Percentiles rank a stretch among this genome's conserved stretches.
phyloP scores from a whole-genome alignment of 1,139 yeast species.

The Yamadazyma songkhlaensis region DNA sequence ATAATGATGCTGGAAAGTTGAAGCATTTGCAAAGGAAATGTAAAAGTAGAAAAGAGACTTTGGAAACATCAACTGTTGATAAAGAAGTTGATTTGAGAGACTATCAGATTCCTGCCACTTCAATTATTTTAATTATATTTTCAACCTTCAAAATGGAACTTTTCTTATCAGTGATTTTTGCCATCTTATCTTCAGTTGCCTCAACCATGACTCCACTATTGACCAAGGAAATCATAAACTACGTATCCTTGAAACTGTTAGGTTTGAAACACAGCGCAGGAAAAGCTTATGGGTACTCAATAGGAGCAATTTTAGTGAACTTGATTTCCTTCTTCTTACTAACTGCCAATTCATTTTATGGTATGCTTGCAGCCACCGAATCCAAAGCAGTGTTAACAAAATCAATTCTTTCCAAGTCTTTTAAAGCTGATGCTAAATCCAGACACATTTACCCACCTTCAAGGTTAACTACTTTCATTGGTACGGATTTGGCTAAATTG shows the following conservation, averaged over 20 bases:
- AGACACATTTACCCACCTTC: slow-evolving; percentile 62
- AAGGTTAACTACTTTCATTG: slow-evolving; percentile 55
- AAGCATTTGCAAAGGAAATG: slow-evolving; percentile 21
- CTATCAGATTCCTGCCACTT: slow-evolving; percentile 9
- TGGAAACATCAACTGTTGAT: slow-evolving; percentile 15
- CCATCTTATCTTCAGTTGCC: slow-evolving; percentile 20
- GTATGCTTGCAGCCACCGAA: slow-evolving; percentile 55
- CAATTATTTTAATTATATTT: slow-evolving; percentile 16
- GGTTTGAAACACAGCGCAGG: slow-evolving; percentile 25
- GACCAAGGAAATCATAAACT: slow-evolving; percentile 25
- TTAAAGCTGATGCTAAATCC: slow-evolving; percentile 58
- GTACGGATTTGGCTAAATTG: slow-evolving; percentile 36
- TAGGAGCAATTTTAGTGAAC: slow-evolving; percentile 27
- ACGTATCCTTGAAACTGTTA: slow-evolving; percentile 23
- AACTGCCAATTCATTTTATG: slow-evolving; percentile 19
- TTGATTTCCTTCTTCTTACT: slow-evolving; percentile 14
- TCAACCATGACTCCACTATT: slow-evolving; percentile 28
- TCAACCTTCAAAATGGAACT: slow-evolving; percentile 19
- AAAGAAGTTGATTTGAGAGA: slow-evolving; percentile 14
- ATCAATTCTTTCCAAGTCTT: slow-evolving; percentile 65
- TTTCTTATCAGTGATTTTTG: slow-evolving; percentile 22
- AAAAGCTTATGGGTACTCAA: slow-evolving; percentile 36
- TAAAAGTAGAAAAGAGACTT: slow-evolving; percentile 17
- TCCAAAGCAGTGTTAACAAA: slow-evolving; percentile 65
- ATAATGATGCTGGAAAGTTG: slow-evolving; percentile 27